Percentiles rank a stretch among this genome's conserved stretches.
These are phyloP conservation scores for Arabidopsis hybrid DNA, from an alignment of 441 rosid genomes.

Conservation along the genomic window DNA sequence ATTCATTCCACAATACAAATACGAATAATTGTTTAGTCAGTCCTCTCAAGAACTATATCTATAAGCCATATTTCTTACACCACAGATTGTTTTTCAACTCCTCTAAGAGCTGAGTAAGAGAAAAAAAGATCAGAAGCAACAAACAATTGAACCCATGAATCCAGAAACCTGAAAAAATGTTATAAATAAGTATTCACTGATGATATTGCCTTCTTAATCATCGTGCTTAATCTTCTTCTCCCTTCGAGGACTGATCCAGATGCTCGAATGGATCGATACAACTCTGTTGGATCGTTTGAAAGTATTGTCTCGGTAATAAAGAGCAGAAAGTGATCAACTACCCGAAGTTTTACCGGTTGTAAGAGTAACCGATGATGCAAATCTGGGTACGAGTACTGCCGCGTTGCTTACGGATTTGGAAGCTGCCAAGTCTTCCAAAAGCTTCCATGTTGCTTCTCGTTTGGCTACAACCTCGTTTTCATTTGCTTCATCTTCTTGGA, in stretches of 20 bases:
- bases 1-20: slow-evolving; percentile 33
- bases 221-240: slow-evolving; percentile 1
- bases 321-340: slow-evolving; percentile 50
- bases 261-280: not conserved
- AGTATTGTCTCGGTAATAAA: slow-evolving; percentile 9
- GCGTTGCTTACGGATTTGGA: slow-evolving; percentile 66
- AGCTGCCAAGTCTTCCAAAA: slow-evolving; percentile 76
- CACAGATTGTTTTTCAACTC: slow-evolving; percentile 14
- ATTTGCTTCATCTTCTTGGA: slow-evolving; percentile 69
- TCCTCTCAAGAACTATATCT: slow-evolving; percentile 37
- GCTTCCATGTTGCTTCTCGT: slow-evolving; percentile 75
- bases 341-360: slow-evolving; percentile 54
- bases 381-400: slow-evolving; percentile 67
- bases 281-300: not conserved
- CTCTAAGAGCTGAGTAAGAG: slow-evolving; percentile 9
- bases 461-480: slow-evolving; percentile 57
- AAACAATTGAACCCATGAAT: slow-evolving; percentile 30
- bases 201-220: slow-evolving; percentile 6
- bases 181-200: slow-evolving; percentile 20
- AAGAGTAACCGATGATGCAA: slow-evolving; percentile 59
- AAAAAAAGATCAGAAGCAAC: slow-evolving; percentile 19
- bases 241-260: slow-evolving; percentile 14
- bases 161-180: slow-evolving; percentile 31
- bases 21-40: slow-evolving; percentile 26
- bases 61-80: slow-evolving; percentile 35